Evolutionary conservation across 2,329 filamentous ascomycete genomes (phyloP).

Genomic region (Didymella arachidicola): DNA sequence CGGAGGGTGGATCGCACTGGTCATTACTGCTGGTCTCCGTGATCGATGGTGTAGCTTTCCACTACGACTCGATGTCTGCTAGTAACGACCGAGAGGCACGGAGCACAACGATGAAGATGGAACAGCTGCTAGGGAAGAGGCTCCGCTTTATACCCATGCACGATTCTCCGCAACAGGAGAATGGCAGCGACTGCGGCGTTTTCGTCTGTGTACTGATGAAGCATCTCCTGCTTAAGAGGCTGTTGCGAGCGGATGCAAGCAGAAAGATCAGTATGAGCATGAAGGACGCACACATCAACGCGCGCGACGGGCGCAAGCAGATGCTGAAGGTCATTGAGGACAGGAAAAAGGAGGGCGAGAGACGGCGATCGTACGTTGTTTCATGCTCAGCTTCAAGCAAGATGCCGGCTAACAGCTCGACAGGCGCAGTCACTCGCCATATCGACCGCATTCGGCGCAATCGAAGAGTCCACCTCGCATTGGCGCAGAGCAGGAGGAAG

Average conservation of each 20-base stretch:
- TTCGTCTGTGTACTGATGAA: slow-evolving; percentile 97
- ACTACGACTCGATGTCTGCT: slow-evolving; percentile 87
- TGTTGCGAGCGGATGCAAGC: slow-evolving; percentile 78
- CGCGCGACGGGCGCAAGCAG: slow-evolving; percentile 80
- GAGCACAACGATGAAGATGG: slow-evolving; percentile 72
- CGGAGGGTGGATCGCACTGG: slow-evolving; percentile 96
- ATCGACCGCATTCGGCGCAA: slow-evolving; percentile 38
- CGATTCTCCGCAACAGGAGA: slow-evolving; percentile 90
- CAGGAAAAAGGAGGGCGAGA: slow-evolving; percentile 85
- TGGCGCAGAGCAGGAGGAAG: slow-evolving; percentile 40
- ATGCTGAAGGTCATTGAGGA: slow-evolving; percentile 90
- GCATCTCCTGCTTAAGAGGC: slow-evolving; percentile 83
- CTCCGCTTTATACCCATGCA: slow-evolving; percentile 81
- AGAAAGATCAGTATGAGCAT: slow-evolving; percentile 96
- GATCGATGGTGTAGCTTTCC: slow-evolving; percentile 90
- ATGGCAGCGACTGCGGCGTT: slow-evolving; percentile 91
- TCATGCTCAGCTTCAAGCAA: neutral
- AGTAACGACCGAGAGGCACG: slow-evolving; percentile 79
- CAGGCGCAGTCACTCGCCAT: slow-evolving; percentile 48
- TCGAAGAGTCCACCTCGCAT: slow-evolving; percentile 51
- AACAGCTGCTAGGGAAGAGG: slow-evolving; percentile 69
- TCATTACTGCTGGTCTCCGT: slow-evolving; percentile 88
- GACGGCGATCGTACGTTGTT: slow-evolving; percentile 74
- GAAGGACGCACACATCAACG: slow-evolving; percentile 83
- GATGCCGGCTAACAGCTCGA: neutral